A percentile compares a stretch with the other conserved stretches of the same genome.
phyloP scores from a whole-genome alignment of 192 early-diverging fungal genomes.

The Spinellus fusiger region DNA sequence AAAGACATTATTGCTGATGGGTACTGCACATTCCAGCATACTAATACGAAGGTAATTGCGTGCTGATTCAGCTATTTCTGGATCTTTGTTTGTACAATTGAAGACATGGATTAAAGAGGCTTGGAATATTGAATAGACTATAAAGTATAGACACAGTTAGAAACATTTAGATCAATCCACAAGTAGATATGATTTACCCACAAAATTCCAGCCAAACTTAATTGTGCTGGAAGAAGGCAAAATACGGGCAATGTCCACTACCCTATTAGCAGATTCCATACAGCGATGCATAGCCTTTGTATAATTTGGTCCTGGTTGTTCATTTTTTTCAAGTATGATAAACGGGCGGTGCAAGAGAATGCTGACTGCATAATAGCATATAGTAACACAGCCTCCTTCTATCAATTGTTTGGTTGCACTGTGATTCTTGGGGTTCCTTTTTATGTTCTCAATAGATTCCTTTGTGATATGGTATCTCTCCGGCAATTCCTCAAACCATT shows the following conservation, averaged over 20 bases:
- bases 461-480: constrained; percentile 7
- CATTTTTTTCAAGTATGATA: constrained; percentile 9
- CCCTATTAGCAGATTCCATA: constrained; percentile 11
- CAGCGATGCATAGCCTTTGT: constrained; percentile 1
- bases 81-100: constrained; percentile 19
- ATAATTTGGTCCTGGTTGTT: background rate
- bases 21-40: constrained; percentile 17
- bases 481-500: constrained; percentile 24
- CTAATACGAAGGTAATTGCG: constrained; percentile 17
- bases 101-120: constrained; percentile 24
- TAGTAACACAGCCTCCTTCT: constrained; percentile 15
- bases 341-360: constrained; percentile 31
- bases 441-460: background rate
- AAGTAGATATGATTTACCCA: constrained; percentile 4
- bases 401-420: background rate
- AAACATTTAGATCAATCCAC: background rate
- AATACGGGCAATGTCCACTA: constrained; percentile 15
- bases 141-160: constrained; percentile 3
- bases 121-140: constrained; percentile 24
- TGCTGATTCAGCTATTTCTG: constrained; percentile 3
- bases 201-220: constrained; percentile 27
- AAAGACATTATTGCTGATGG: constrained; percentile 13
- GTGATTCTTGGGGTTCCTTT: background rate
- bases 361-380: constrained; percentile 29
- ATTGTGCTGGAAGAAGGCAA: background rate